Conservation (phyloP, 169 alveolate species). For the Plasmodium fragile region DNA sequence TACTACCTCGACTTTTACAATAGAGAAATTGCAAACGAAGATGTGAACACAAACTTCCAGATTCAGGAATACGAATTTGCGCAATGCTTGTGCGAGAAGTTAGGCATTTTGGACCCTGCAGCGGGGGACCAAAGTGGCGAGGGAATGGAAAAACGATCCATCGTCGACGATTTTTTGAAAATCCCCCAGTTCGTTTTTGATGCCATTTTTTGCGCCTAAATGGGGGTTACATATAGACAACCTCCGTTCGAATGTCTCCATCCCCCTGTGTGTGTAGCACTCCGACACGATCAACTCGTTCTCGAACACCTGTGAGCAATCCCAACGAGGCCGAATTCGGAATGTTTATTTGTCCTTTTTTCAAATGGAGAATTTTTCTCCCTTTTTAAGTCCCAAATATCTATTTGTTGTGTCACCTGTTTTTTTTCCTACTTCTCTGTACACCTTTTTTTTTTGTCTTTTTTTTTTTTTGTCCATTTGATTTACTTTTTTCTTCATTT, state of each 20-base stretch:
- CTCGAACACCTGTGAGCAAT: background rate
- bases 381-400: background rate
- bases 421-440: background rate
- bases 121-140: background rate
- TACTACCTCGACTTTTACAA: constrained; percentile 41
- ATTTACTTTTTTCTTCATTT: background rate
- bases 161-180: constrained; percentile 13
- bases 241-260: background rate
- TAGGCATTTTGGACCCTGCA: constrained; percentile 36
- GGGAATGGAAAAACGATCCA: background rate
- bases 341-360: background rate
- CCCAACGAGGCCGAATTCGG: background rate
- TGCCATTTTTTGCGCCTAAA: constrained; percentile 42
- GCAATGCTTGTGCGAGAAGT: constrained; percentile 26
- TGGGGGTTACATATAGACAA: background rate
- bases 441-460: background rate
- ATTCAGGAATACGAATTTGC: constrained; percentile 29
- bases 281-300: background rate
- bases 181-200: constrained; percentile 57
- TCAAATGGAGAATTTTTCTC: background rate
- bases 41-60: constrained; percentile 40
- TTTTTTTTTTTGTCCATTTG: background rate
- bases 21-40: constrained; percentile 55
- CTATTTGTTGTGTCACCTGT: background rate
- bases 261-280: background rate